Base-by-base conservation (phyloP, 768 basidiomycete species). In the Russula griseocarnosa region DNA sequence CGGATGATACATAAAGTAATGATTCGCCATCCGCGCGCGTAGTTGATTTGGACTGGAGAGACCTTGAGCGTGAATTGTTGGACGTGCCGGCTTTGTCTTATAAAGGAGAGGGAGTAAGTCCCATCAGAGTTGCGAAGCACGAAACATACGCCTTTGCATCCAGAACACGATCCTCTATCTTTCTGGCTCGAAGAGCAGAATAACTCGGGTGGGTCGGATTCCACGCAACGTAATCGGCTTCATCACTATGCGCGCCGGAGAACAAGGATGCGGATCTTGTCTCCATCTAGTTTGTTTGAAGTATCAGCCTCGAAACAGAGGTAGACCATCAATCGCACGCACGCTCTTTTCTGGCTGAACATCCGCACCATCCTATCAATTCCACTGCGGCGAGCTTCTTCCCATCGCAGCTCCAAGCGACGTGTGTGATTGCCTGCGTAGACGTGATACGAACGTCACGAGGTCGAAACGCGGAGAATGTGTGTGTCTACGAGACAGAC, bases 151-250 rank as follows among this genome's bases (percentile, higher is more conserved):
- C 73, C 90, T n/a, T 79, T n/a, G 88, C 87, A 72, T 93, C 90
- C 90, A 93, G 70, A 91, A 92, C 2, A 87, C 86, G 28, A 92
- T 81, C 28, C 83, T 79, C 84, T 79, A 68, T 93, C 90, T 69
- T 83, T 87, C 71, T 86, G 84, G 68, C 90, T 86, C 18, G 88
- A 89, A 0, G 90, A 86, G 65, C 87, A 90, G 70, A 93, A 90
- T 18, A 91, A 75, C 44, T 92, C 90, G 90, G 88, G 68, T 92
- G 89, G 3, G 86, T 88, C 1, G 90, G 90, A 71, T 90, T 90
- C 90, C 90, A 93, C 9, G 88, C 84, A 47, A 91, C 76, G 65
- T 90, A 85, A 69, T 92, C 90, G n/a, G 88, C 86, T 51, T 90
- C 89, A 60, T 90, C 88, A 2, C 81, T 78, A 66, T 92, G 90